Conservation (phyloP, 345 rosid species). For the Garcia nutans region DNA sequence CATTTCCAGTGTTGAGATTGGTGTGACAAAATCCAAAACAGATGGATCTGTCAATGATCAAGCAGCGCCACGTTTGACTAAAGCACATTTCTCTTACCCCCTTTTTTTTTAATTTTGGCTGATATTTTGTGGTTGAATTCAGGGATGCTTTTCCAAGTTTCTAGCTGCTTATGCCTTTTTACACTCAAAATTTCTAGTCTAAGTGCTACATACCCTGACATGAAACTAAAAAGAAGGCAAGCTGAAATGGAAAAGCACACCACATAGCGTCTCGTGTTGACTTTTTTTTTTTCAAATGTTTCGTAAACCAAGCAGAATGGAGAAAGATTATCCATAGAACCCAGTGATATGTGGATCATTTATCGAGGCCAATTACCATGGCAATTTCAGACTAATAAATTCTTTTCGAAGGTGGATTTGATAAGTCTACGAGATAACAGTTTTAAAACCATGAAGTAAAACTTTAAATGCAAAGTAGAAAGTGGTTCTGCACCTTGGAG, state of each 20-base stretch:
- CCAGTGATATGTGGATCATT: background rate
- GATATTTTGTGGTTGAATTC: background rate
- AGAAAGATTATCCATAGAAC: background rate
- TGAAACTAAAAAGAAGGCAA: background rate
- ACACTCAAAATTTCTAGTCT: background rate
- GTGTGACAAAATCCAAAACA: background rate
- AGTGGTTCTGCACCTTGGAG: slow-evolving; percentile 38
- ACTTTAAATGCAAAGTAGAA: slow-evolving; percentile 9
- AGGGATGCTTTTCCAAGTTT: background rate
- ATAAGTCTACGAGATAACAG: background rate
- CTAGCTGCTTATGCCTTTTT: background rate
- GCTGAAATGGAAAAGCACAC: background rate
- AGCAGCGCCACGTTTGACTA: background rate
- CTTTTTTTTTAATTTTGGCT: background rate
- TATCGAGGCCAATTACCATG: background rate
- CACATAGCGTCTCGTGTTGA: too few species aligned
- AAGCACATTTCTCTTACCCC: background rate
- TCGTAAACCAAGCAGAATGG: background rate
- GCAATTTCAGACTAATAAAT: background rate
- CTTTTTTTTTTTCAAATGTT: background rate
- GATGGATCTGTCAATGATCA: background rate
- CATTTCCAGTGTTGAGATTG: background rate
- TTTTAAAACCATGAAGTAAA: background rate
- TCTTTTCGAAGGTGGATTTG: background rate
- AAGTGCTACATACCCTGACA: background rate